Base-by-base conservation (phyloP, 148 eudicot species). In the Rhododendron henanense region DNA sequence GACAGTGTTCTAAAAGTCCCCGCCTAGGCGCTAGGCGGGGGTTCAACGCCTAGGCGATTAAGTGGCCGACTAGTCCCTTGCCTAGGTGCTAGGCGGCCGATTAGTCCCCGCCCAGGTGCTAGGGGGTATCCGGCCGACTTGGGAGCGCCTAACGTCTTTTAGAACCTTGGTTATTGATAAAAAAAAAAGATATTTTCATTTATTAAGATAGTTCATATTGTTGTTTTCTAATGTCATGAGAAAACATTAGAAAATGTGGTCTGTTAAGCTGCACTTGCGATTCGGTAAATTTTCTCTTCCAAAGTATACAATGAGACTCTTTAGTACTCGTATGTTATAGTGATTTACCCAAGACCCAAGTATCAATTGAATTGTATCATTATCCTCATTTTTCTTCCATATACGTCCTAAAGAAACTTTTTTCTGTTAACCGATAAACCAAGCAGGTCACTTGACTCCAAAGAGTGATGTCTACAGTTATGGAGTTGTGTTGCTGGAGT, bases 401-500 rank as follows among this genome's bases (percentile, higher is more conserved):
- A 25, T 28, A 53, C 1, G n/a, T 25, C 35, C 45, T 83, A 69
- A 69, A 51, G 31, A 50, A 84, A 84, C n/a, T 10, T 8, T 19
- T 8, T 67, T 48, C 13, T 74, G 61, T 48, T 47, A 2, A 67
- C 35, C 53, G 23, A 51, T 4, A 10, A 47, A 35, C 47, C 82
- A 75, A 55, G 23, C 88, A 89, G 93, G 93, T 44, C 93, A 87
- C 87, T 84, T 91, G 83, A 88, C 90, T 81, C 89, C 91, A 73
- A 91, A 90, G 87, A 90, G 86, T 51, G 93, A 91, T 74, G 93
- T 91, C 10, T 91, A 91, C 87, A 91, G 89, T 79, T 91, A 85
- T n/a, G 93, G 93, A 63, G 93, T 91, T 14, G 90, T 91, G 9
- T 50, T 91, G 67, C 73, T 91, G 25, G 93, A 91, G 83, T 88